Base-by-base conservation (phyloP, 208 protist genomes). In the Angomonas deanei region DNA sequence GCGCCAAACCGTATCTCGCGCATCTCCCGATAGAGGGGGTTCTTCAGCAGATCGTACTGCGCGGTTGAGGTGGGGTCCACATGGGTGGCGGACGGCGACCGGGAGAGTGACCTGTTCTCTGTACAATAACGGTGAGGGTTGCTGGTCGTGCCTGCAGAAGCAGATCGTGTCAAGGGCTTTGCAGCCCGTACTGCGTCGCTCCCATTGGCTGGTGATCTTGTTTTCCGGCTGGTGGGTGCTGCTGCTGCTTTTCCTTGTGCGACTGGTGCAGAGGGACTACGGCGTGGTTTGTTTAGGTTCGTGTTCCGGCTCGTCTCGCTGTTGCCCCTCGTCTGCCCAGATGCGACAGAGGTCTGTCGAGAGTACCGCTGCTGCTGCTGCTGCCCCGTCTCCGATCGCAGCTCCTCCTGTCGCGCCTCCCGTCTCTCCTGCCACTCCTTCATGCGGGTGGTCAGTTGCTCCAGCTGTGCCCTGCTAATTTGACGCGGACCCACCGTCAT, bases 1-100 rank as follows among this genome's bases (percentile, higher is more conserved):
- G 84, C 84, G 28, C 84, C 78, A 30, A 78, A 84, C 11, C 78
- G 79, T n/a, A 92, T 80, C 49, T 36, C 58, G 19, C 80, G 80
- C 24, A 80, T 54, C 56, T 85, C 76, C 58, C 67, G 59, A 19
- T 73, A 52, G 50, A 66, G 38, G 17, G 24, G 24, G 13, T 36
- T 48, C 15, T 61, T 46, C 33, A 56, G 42, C 36, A 11, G 33
- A 48, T 57, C 47, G 5, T 5, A 21, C 3, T 0, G 21, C 6
- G 28, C 34, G 33, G 1, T 8, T 19, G 28, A 34, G 17, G 42
- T 3, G n/a, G 15, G 11, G 15, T 31, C 42, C 15, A 4, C 10
- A 17, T n/a, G 2, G 59, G 28, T 33, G 57, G 27, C 55, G 28
- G 42, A 50, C 5, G 42, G 38, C 19, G 21, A 23, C 13, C 30